Evolutionary conservation across 768 basidiomycete genomes (phyloP), one percentile per base, ranked within the genome.

Genomic region (Lepiota brunneoincarnata): DNA sequence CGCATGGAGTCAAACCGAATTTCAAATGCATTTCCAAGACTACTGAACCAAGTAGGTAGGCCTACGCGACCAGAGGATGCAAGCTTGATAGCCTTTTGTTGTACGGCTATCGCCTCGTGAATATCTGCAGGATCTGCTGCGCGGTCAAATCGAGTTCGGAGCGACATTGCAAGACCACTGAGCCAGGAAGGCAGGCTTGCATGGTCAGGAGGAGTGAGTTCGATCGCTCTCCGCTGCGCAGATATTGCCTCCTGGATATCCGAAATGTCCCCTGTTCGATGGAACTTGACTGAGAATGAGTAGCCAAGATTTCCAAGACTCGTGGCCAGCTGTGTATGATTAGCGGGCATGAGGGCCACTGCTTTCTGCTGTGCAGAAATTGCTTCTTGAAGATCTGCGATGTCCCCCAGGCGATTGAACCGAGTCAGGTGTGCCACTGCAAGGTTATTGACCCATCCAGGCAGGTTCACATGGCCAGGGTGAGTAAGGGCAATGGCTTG

Each of bases 51-150:
- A 15, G 31, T 17, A 21, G 60, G 53, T 11, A 60, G 60, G 23
- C 36, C 11, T 2, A 60, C 24, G 55, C 65, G 62, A 21, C 34
- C 52, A 24, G 58, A 46, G 38, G 63, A 54, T 36, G 49, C 54
- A 17, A 60, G 21, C 24, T 53, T 9, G 4, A 65, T 50, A 10
- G 57, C 61, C 21, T 44, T 24, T 23, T 56, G 21, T n/a, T 55
- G 54, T 17, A 23, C 14, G 2, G 31, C 34, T 15, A 64, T 66
- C 1, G 61, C 58, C 38, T 54, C 31, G 36, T 71, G 59, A 24
- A 73, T 40, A 50, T 72, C 68, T 39, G 57, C 50, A n/a, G 52
- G 31, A 17, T 63, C 51, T 2, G 67, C 61, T 3, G 63, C 53
- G 14, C 49, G 23, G 26, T 66, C 62, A 57, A 63, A 73, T 20